Evolutionary conservation across 331 rosid genomes (phyloP).

Genomic region (Phaseolus coccineus): DNA sequence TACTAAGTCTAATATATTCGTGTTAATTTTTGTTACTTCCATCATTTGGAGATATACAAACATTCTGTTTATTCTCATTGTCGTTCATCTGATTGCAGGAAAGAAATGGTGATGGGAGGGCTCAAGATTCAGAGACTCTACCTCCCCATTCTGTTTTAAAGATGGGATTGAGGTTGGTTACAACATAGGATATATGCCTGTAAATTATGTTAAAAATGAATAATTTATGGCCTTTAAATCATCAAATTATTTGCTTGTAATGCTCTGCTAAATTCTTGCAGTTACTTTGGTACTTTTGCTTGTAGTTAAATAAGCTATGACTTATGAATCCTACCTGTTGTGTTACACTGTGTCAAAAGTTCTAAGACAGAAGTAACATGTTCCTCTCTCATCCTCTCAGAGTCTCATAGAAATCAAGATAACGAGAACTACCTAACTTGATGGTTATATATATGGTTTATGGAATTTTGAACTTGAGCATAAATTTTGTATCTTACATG

Average conservation of each 20-base stretch:
- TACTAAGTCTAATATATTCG: neutral
- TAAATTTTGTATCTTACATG: conserved; percentile 36
- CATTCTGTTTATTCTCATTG: conserved; percentile 34
- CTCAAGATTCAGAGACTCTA: conserved; percentile 81
- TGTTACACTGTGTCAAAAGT: conserved; percentile 5
- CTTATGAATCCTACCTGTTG: neutral
- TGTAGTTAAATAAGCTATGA: conserved; percentile 26
- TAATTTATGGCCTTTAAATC: conserved; percentile 8
- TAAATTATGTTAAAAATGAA: conserved; percentile 27
- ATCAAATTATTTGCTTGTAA: conserved; percentile 44
- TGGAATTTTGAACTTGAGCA: conserved; percentile 28
- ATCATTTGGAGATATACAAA: conserved; percentile 11
- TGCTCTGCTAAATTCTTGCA: conserved; percentile 34
- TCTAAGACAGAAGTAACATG: neutral
- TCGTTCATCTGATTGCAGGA: conserved; percentile 63
- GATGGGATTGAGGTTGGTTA: conserved; percentile 79
- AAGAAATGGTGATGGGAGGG: conserved; percentile 78
- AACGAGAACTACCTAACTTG: conserved; percentile 31
- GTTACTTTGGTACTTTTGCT: conserved; percentile 32
- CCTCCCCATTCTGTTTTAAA: conserved; percentile 75
- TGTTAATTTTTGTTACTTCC: conserved; percentile 31
- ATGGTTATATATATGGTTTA: conserved; percentile 32
- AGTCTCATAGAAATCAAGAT: conserved; percentile 27
- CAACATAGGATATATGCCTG: conserved; percentile 28
- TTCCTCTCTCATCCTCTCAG: neutral